Evolutionary conservation across 768 basidiomycete genomes (phyloP), one percentile per base, ranked within the genome.

Genomic region (Lenzites betulinus): DNA sequence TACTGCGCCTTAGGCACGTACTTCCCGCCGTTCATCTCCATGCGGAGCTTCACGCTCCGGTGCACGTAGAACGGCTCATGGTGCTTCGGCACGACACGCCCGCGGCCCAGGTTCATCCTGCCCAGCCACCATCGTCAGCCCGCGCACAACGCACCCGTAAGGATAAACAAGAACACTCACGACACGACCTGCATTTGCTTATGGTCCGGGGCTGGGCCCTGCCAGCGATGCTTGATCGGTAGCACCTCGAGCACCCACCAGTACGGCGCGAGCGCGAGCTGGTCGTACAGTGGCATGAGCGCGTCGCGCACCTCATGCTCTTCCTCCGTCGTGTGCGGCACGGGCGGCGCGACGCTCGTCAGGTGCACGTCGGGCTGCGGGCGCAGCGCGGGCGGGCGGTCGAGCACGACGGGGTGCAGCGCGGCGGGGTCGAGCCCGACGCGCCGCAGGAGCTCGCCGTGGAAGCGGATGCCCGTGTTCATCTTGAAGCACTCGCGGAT

Each of bases 231-330:
- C 51, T 49, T 50, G 42, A 73, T 58, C 41, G 76, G 76, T 25
- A 78, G 16, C 9, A 77, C 54, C 70, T 92, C 89, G 30, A 92
- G 72, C 22, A 85, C 63, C 89, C 90, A 91, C 90, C 89, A 91
- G 0, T 49, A 52, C 48, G 65, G 75, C 23, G 72, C 60, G 5
- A 77, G 65, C n/a, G 70, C 63, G 30, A 91, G 78, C 74, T 88
- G 80, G 70, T 91, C 89, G 58, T 84, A 83, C 4, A 78, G 69
- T 0, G 74, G 76, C 51, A 75, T 75, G 15, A 87, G 54, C 5
- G 83, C 82, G 64, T 91, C 90, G 3, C 71, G 69, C 33, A 88
- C 62, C 33, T 91, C 89, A 61, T 89, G 86, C 15, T 82, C 79
- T 65, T 88, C 88, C 67, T 90, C 74, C 57, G 44, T 70, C 66